Evolutionary conservation across 805 yeast genomes (phyloP), one percentile per base, ranked within the genome.

Genomic region (Candida insectalens): DNA sequence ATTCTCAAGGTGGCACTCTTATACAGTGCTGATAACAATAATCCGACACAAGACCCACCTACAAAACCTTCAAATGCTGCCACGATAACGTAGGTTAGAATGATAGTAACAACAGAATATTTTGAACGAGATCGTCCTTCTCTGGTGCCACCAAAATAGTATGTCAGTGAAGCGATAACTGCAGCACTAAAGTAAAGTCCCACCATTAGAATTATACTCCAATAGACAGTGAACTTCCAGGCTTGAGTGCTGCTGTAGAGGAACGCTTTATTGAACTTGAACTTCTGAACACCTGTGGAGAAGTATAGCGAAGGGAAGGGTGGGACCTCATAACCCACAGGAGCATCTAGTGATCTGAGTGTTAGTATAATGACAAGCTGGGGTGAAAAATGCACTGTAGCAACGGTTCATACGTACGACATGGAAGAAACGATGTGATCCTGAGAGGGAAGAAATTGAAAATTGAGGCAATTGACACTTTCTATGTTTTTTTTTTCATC

Each of bases 271-370:
- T 60, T 55, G 49, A 63, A 74, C 13, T 48, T 40, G 12, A 42
- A 39, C 2, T 49, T 38, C 2, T 44, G 36, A 21, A 50, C 34
- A 2, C 60, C 54, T 23, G 72, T 43, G 0, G 94, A 95, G 82
- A 87, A 79, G 47, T 65, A 68, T 20, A 89, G 55, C 3, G 94
- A 77, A 4, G 97, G 97, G 47, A 88, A 89, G 12, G 47, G 36
- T 1, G 97, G 97, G 1, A 77, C 64, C 9, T 62, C 59, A 57
- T 89, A 89, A 21, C 95, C 96, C 5, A 83, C 74, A 2, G 96
- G 96, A 2, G 76, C 47, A 20, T 40, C 21, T n/a, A n/a, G n/a
- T n/a, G n/a, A n/a, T n/a, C n/a, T n/a, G n/a, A n/a, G n/a, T n/a
- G n/a, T n/a, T n/a, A n/a, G n/a, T n/a, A n/a, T n/a, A n/a, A n/a